Base-by-base conservation (phyloP, 2,329 filamentous ascomycete genomes). In the Fusarium bulbicola region DNA sequence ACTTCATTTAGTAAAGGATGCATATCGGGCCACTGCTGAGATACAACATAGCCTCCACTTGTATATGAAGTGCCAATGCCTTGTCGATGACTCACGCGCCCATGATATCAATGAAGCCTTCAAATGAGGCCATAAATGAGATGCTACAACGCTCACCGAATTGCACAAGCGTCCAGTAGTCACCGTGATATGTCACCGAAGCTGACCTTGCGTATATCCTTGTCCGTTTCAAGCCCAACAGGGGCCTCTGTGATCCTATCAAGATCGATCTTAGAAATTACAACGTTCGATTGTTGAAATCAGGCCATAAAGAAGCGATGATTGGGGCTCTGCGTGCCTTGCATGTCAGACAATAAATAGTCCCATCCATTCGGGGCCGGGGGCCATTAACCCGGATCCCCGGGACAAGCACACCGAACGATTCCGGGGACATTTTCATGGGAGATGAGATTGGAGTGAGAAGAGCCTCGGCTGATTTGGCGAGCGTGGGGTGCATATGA, bases 231-330 rank as follows among this genome's bases (percentile, higher is more conserved):
- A 34, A 43, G 20, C 47, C 14, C 26, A 40, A 15, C 49, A 53
- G 30, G 32, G 26, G 15, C 43, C 11, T 18, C 20, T 45, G 42
- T 18, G 47, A 39, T 42, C 39, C 53, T 53, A 59, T 54, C 30
- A 34, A 73, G 45, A 60, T 58, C 14, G 20, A 26, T 46, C 37
- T 43, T 28, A 58, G 66, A 53, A 73, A 63, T 52, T 39, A 65
- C 61, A 74, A 61, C 66, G 63, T 73, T 62, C 68, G 72, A 74
- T 72, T 72, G 26, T 52, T 42, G 14, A 50, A n/a, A 70, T 76
- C 65, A 68, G 65, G 40, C 66, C 70, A 76, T 60, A 45, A 21
- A 61, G 53, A 45, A 69, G 30, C n/a, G 61, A 42, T 59, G 46
- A 26, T 54, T 30, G 52, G 72, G 74, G 62, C 67, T 75, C 69